Conservation (phyloP, 2,329 filamentous ascomycete species). For the Fusarium brachygibbosum region DNA sequence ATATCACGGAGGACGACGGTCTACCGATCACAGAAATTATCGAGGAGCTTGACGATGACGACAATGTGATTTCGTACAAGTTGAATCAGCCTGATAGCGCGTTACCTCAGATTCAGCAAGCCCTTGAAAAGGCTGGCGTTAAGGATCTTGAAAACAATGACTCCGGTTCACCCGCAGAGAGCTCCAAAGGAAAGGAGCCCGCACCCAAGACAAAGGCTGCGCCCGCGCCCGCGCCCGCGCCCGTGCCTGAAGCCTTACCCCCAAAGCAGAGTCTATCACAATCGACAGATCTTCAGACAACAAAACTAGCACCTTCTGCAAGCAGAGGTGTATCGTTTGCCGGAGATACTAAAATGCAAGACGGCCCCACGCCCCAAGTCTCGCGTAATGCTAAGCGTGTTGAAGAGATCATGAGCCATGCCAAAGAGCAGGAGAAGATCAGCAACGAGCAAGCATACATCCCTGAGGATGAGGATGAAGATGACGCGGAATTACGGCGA, state of each 20-base stretch:
- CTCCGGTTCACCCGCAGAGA: conserved; percentile 13
- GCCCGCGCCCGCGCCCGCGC: background rate
- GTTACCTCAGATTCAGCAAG: conserved; percentile 76
- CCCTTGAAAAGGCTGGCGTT: conserved; percentile 82
- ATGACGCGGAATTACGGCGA: conserved; percentile 83
- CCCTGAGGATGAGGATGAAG: conserved; percentile 80
- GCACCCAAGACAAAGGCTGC: background rate
- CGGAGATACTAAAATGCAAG: conserved; percentile 68
- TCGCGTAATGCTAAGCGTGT: conserved; percentile 63
- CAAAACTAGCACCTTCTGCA: conserved; percentile 15
- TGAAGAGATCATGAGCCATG: conserved; percentile 69
- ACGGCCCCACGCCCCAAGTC: conserved; percentile 53
- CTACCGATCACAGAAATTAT: conserved; percentile 90
- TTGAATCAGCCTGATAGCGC: conserved; percentile 76
- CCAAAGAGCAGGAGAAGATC: conserved; percentile 66
- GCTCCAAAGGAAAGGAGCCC: conserved; percentile 2
- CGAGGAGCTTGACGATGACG: conserved; percentile 92
- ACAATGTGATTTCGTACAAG: conserved; percentile 80
- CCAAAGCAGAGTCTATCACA: conserved; percentile 5
- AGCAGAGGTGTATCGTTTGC: conserved; percentile 75
- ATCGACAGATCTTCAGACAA: conserved; percentile 10
- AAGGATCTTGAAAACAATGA: conserved; percentile 57
- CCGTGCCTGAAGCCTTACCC: background rate
- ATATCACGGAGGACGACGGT: conserved; percentile 74
- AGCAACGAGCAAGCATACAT: conserved; percentile 65